These are phyloP conservation scores for Neurospora sp. DNA, from an alignment of 495 filamentous ascomycete genomes.

Conservation along the genomic window DNA sequence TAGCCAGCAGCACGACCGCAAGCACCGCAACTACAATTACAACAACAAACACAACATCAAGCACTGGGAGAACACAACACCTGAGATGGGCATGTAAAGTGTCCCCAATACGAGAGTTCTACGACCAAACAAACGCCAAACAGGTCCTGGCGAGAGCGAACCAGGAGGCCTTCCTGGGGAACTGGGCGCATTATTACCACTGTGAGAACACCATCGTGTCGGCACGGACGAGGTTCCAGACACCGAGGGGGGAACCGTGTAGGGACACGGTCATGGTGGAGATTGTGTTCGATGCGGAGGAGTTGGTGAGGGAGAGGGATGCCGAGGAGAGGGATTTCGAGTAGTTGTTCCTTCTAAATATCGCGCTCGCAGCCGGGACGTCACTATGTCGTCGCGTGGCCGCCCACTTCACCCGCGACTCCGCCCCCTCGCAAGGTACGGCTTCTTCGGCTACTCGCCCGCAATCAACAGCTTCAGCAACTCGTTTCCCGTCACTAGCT, in stretches of 20 bases:
- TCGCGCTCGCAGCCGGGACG: no score
- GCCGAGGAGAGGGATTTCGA: background rate
- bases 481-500: background rate
- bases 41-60: background rate
- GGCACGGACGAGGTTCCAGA: conserved; percentile 9
- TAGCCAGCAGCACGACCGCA: background rate
- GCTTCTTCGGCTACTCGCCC: background rate
- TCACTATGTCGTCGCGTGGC: no score
- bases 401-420: no score
- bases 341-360: no score
- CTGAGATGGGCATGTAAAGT: background rate
- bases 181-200: conserved; percentile 6
- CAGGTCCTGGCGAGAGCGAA: background rate
- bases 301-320: background rate
- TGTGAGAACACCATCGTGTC: conserved; percentile 7
- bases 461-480: background rate
- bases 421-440: background rate
- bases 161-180: background rate
- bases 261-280: conserved; percentile 10
- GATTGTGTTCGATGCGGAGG: conserved; percentile 12
- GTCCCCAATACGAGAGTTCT: background rate
- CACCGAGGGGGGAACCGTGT: conserved; percentile 6
- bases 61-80: background rate
- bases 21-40: background rate
- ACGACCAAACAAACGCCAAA: background rate